phyloP scores from a whole-genome alignment of 768 basidiomycete genomes.

The Suillus fuscotomentosus region DNA sequence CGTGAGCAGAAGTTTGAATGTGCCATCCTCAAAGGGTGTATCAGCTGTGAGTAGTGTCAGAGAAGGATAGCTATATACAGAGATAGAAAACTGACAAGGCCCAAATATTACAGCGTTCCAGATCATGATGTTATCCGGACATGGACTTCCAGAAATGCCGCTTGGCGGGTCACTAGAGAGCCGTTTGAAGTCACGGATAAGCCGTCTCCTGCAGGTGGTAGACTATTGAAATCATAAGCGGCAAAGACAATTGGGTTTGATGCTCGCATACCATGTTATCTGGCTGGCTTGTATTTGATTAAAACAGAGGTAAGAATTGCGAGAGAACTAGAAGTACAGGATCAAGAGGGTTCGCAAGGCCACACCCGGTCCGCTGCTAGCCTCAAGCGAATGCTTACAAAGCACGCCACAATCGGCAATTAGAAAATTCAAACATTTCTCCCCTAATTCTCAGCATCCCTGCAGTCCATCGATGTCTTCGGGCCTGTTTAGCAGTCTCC shows the following conservation, averaged over 20 bases:
- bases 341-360: conserved; percentile 7
- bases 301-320: background rate
- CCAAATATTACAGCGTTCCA: conserved; percentile 99
- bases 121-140: conserved; percentile 98
- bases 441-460: too few species aligned
- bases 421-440: background rate
- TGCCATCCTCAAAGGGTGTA: conserved; percentile 98
- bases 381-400: background rate
- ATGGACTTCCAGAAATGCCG: conserved; percentile 95
- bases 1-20: conserved; percentile 92
- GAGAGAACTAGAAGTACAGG: conserved; percentile 10
- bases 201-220: conserved; percentile 89
- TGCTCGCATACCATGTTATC: conserved; percentile 6
- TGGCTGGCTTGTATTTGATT: background rate
- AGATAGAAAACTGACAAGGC: conserved; percentile 63
- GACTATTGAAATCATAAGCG: conserved; percentile 49
- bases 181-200: conserved; percentile 97
- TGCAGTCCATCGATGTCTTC: conserved; percentile 28
- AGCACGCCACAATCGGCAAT: background rate
- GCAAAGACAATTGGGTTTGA: background rate
- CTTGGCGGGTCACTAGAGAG: conserved; percentile 93
- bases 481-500: conserved; percentile 45
- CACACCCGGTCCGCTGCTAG: background rate
- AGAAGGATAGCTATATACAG: background rate
- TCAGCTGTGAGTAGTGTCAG: conserved; percentile 57